Evolutionary conservation across 148 eudicot species (phyloP).

Genomic region (Silene conica): DNA sequence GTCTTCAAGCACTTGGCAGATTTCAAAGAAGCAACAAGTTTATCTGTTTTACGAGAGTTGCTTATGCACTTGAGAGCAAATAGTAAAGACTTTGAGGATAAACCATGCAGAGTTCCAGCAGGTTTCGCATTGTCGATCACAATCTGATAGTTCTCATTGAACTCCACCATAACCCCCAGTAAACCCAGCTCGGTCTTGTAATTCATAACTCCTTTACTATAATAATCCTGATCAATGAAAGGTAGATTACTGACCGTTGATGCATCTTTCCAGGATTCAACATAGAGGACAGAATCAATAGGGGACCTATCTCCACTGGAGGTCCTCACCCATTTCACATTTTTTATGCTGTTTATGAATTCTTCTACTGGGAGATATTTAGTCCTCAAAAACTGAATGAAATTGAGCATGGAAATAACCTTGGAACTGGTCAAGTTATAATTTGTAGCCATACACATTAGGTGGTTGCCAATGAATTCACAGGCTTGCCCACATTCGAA

Average conservation of each 20-base stretch:
- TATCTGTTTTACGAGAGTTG: slow-evolving; percentile 11
- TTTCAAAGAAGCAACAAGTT: slow-evolving; percentile 30
- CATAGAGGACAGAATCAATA: slow-evolving; percentile 39
- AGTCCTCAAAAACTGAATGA: slow-evolving; percentile 39
- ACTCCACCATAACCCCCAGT: slow-evolving; percentile 43
- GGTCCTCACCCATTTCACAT: slow-evolving; percentile 50
- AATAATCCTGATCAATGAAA: slow-evolving; percentile 41
- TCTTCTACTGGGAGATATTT: slow-evolving; percentile 36
- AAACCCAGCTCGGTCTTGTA: slow-evolving; percentile 44
- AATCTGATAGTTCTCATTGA: slow-evolving; percentile 30
- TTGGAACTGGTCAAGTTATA: slow-evolving; percentile 35
- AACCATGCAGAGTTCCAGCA: slow-evolving; percentile 15
- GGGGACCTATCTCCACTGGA: slow-evolving; percentile 43
- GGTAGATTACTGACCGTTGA: slow-evolving; percentile 42
- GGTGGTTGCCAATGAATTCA: slow-evolving; percentile 44
- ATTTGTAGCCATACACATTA: slow-evolving; percentile 37
- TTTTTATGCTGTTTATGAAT: slow-evolving; percentile 33
- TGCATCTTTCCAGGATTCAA: slow-evolving; percentile 42
- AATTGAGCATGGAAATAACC: slow-evolving; percentile 48
- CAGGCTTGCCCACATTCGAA: slow-evolving; percentile 45
- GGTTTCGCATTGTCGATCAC: slow-evolving; percentile 40
- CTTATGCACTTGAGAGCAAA: slow-evolving; percentile 42
- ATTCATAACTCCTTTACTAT: slow-evolving; percentile 31
- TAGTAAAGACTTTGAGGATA: slow-evolving; percentile 27
- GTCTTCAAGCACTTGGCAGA: slow-evolving; percentile 41